Percentiles rank a stretch among this genome's conserved stretches.
Evolutionary conservation across 2,329 filamentous ascomycete species (phyloP).

Genomic region (Nemania sp.): DNA sequence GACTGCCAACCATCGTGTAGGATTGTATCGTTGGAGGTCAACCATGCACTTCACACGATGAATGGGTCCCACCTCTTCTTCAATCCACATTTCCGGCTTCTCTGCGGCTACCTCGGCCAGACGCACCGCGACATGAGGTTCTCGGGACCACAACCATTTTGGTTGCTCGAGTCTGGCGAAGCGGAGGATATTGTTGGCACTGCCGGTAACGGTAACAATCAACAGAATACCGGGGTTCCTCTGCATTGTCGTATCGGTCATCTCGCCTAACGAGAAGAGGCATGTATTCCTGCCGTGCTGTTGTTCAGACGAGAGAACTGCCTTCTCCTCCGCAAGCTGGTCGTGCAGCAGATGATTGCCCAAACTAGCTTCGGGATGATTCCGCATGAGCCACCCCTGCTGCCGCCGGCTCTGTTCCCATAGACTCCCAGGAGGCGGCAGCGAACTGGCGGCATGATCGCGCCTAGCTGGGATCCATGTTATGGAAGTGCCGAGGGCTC

Average conservation of each 20-base stretch:
- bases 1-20: conserved; percentile 57
- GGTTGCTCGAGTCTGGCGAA: conserved; percentile 56
- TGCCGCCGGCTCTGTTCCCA: conserved; percentile 36
- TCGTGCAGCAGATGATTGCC: conserved; percentile 36
- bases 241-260: conserved; percentile 47
- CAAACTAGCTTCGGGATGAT: conserved; percentile 54
- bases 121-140: conserved; percentile 52
- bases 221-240: conserved; percentile 40
- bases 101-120: conserved; percentile 49
- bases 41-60: conserved; percentile 55
- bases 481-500: conserved; percentile 30
- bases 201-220: conserved; percentile 58
- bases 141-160: conserved; percentile 58
- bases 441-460: conserved; percentile 8
- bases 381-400: conserved; percentile 54
- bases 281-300: conserved; percentile 29
- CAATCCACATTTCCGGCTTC: conserved; percentile 59
- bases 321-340: conserved; percentile 30
- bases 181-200: conserved; percentile 61
- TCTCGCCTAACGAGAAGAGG: conserved; percentile 62
- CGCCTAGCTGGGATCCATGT: conserved; percentile 34
- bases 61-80: conserved; percentile 52
- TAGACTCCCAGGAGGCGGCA: conserved; percentile 9
- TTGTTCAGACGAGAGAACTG: conserved; percentile 14
- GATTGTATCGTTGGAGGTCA: conserved; percentile 43